Evolutionary conservation across 2,329 filamentous ascomycete species (phyloP).

Genomic region (Fusarium albosuccineum): DNA sequence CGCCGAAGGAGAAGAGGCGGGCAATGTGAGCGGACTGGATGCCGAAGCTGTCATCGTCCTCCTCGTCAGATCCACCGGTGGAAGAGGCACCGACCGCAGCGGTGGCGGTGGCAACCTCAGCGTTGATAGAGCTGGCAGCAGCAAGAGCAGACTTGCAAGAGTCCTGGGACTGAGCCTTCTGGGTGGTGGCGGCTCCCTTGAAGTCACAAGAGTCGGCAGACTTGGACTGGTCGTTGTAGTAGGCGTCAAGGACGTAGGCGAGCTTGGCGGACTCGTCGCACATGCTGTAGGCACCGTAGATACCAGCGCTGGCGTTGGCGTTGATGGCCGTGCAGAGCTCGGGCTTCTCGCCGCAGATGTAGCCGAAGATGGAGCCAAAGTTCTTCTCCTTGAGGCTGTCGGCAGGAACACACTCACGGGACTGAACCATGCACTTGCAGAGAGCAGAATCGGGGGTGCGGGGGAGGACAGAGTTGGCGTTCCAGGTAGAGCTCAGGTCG

Average conservation of each 20-base stretch:
- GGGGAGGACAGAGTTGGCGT: constrained; percentile 75
- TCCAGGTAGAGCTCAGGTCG: constrained; percentile 73
- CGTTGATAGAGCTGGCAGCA: constrained; percentile 71
- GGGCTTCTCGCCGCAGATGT: constrained; percentile 73
- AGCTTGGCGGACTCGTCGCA: constrained; percentile 79
- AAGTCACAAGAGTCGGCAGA: constrained; percentile 76
- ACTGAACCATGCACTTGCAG: constrained; percentile 87
- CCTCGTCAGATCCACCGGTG: constrained; percentile 39
- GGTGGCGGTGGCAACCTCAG: constrained; percentile 61
- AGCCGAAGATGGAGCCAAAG: constrained; percentile 78
- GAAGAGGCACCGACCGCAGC: constrained; percentile 49
- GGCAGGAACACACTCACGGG: constrained; percentile 77
- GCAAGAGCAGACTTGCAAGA: constrained; percentile 71
- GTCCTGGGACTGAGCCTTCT: constrained; percentile 61
- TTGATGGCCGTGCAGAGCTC: constrained; percentile 76
- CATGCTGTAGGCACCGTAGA: constrained; percentile 84
- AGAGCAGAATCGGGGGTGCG: constrained; percentile 83
- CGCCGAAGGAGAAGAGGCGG: constrained; percentile 60
- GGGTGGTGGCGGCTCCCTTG: constrained; percentile 72
- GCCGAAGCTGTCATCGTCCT: constrained; percentile 52
- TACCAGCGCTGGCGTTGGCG: constrained; percentile 74
- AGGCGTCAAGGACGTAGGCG: constrained; percentile 78
- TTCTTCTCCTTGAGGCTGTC: constrained; percentile 67
- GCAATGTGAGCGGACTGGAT: constrained; percentile 53
- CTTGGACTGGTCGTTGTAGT: constrained; percentile 72